Conservation (phyloP, 257 asterid species). For the Capsicum baccatum region DNA sequence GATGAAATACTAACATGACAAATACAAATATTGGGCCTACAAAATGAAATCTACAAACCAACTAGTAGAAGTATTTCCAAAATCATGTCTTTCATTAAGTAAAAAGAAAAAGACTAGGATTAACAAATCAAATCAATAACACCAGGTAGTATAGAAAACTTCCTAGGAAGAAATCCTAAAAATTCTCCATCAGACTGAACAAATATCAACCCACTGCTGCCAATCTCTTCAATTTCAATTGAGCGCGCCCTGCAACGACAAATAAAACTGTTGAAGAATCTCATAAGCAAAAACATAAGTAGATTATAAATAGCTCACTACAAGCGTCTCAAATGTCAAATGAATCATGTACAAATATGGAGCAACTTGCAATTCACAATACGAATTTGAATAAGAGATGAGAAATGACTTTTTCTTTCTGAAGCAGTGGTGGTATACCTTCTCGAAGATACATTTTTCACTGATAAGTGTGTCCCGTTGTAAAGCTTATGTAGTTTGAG, state of each 20-base stretch:
- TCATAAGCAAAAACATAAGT: not conserved
- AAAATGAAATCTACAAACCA: too few relatives aligned
- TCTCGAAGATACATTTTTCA: slow-evolving; percentile 73
- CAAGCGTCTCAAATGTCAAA: not conserved
- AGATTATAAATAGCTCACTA: not conserved
- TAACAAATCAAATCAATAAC: slow-evolving; percentile 72
- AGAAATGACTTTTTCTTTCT: not conserved
- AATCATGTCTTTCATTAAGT: not conserved
- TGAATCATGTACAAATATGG: not conserved
- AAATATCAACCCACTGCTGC: slow-evolving; percentile 50
- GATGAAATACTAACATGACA: not conserved
- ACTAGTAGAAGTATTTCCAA: not conserved
- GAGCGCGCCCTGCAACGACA: slow-evolving; percentile 57
- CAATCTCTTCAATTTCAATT: slow-evolving; percentile 76
- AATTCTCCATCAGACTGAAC: slow-evolving; percentile 94
- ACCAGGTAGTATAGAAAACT: slow-evolving; percentile 65
- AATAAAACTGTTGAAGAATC: not conserved
- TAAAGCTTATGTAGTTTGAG: slow-evolving; percentile 78
- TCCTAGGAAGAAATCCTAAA: slow-evolving; percentile 81
- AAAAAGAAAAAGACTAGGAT: not conserved
- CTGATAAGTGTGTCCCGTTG: slow-evolving; percentile 82
- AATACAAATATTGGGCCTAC: too few relatives aligned
- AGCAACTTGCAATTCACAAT: not conserved
- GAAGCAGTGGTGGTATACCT: slow-evolving; percentile 47
- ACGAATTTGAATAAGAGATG: slow-evolving; percentile 15